Percentiles rank a stretch among this genome's conserved stretches.
Evolutionary conservation across 2,329 filamentous ascomycete genomes (phyloP).

Genomic region (Cordyceps fumosorosea): DNA sequence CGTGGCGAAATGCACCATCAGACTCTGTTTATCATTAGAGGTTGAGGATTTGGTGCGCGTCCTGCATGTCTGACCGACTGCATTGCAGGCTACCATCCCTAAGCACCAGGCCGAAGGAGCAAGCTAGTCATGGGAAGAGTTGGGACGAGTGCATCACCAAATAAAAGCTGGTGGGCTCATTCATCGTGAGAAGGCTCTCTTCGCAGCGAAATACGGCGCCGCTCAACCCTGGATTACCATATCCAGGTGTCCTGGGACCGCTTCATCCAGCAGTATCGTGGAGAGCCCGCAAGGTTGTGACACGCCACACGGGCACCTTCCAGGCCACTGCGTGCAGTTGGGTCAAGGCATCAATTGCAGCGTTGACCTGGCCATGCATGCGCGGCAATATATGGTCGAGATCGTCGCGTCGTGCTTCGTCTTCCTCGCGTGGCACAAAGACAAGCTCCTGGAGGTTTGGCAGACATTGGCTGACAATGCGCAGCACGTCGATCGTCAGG

Average conservation of each 20-base stretch:
- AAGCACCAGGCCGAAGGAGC: too few species aligned
- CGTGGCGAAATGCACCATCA: too few species aligned
- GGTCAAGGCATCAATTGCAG: conserved; percentile 28
- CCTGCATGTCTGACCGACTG: too few species aligned
- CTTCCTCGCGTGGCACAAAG: conserved; percentile 36
- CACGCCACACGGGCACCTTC: conserved; percentile 31
- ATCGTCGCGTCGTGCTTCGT: conserved; percentile 23
- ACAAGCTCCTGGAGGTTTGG: conserved; percentile 35
- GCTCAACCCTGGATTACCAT: too few species aligned
- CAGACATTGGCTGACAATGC: conserved; percentile 32
- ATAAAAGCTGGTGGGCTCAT: too few species aligned
- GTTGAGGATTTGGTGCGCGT: too few species aligned
- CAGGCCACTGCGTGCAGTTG: conserved; percentile 23
- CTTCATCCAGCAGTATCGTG: neutral
- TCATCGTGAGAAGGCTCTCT: too few species aligned
- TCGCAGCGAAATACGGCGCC: too few species aligned
- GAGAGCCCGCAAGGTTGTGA: conserved; percentile 23
- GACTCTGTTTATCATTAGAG: too few species aligned
- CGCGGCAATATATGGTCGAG: conserved; percentile 23
- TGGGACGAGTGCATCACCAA: too few species aligned
- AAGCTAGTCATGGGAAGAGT: too few species aligned
- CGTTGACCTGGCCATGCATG: conserved; percentile 17
- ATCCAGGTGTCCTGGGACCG: neutral
- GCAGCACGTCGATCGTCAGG: conserved; percentile 34
- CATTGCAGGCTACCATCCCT: too few species aligned